Evolutionary conservation across 306 rosid species (phyloP), one percentile per base, ranked within the genome.

Genomic region (Medicago ruthenica): DNA sequence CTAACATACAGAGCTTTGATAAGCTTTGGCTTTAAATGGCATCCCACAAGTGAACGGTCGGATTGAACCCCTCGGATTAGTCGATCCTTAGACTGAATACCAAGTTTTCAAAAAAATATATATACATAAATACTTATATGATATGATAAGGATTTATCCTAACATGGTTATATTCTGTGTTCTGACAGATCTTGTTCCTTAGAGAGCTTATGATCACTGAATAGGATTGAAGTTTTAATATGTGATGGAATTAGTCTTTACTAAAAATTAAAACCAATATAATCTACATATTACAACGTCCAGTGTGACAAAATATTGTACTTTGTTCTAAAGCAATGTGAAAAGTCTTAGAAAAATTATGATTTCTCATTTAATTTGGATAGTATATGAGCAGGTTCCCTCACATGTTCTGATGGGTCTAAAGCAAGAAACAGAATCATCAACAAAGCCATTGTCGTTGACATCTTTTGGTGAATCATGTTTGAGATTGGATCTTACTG

Each of bases 391-490:
- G 55, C 96, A 92, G 99, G 97, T 92, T 61, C 85, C 87, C 0
- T 95, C 99, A 0, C 74, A 83, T 84, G 87, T 86, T 77, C 86
- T 95, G 71, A 89, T 92, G 97, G 97, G 97, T 77, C 85, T 95
- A 16, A 64, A 54, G 27, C 85, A 45, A 16, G 98, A 92, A 85
- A 83, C 82, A 65, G 85, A 84, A 76, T 18, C 93, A 54, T 80
- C 92, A 27, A 67, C 72, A 20, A 87, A 91, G 86, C 90, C 87
- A 57, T 59, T 92, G 80, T 63, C 96, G 11, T 87, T 92, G 53
- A 90, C 98, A 59, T 86, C 99, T 42, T 86, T 95, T 15, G 97
- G 99, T 24, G 99, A 95, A 80, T 96, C 99, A 27, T 89, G 97
- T 81, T 81, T 82, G 84, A 92, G 97, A 81, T 75, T 62, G 80